Base-by-base conservation (phyloP, 2,329 filamentous ascomycete genomes). In the Pseudopyrenochaeta lycopersici region DNA sequence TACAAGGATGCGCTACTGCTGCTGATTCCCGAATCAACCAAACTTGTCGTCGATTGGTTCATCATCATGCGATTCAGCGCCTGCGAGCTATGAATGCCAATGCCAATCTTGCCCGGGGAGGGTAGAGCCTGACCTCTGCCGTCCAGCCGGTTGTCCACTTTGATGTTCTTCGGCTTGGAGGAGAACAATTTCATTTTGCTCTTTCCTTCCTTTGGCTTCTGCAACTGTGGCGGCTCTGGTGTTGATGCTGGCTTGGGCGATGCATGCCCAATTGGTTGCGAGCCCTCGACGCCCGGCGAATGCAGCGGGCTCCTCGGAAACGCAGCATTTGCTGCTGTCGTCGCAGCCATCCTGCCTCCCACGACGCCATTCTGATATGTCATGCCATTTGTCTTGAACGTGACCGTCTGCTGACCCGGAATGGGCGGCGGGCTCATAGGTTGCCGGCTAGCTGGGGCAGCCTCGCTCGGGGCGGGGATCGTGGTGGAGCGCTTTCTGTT, bases 141-240 rank as follows among this genome's bases (percentile, higher is more conserved):
- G 44, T 78, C 77, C 6, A 81, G 62, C 31, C 86, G 84, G 71
- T 90, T 91, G n/a, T 83, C 84, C 52, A 87, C 86, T 45, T 85
- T 84, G 64, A 92, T 90, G 76, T 89, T 92, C 68, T 89, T 89
- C 0, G 90, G 90, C 45, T 90, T 85, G 47, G 65, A 64, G 6
- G 88, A 91, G 71, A 93, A 93, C 23, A 94, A 81, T 78, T 94
- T 94, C 72, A 91, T 89, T 76, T 92, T 92, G 56, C 87, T 87
- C 75, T 91, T 90, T 20, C 54, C 58, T 65, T 91, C 88, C 23
- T 84, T 80, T 64, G 85, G 85, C 66, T 87, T 87, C 46, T 83
- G 82, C 72, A 90, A 88, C 62, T 90, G 87, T 18, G 65, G 63
- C 15, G 63, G 62, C 38, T 67, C 66, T 2, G 59, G 58, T 21